Evolutionary conservation across 2,329 filamentous ascomycete genomes (phyloP).

Genomic region (Basipetospora chlamydospora): DNA sequence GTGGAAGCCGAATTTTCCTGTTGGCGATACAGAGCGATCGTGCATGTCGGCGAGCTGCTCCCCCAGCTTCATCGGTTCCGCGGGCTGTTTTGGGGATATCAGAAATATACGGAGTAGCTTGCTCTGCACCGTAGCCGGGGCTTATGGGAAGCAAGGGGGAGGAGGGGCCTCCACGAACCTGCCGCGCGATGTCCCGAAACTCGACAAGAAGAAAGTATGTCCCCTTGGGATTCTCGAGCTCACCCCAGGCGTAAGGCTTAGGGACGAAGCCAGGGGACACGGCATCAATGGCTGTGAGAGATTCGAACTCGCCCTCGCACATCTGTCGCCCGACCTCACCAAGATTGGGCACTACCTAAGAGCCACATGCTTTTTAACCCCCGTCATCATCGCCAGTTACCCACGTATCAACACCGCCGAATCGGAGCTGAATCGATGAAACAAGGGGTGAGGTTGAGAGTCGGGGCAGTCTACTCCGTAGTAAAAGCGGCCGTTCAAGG

Average conservation of each 20-base stretch:
- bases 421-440: too few relatives aligned
- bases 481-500: too few relatives aligned
- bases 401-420: too few relatives aligned
- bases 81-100: background rate
- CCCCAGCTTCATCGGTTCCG: background rate
- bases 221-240: slow-evolving; percentile 5
- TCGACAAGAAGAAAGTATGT: slow-evolving; percentile 11
- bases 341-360: background rate
- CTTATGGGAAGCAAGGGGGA: too few relatives aligned
- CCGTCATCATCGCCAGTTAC: too few relatives aligned
- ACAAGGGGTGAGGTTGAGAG: too few relatives aligned
- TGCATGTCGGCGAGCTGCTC: background rate
- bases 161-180: background rate
- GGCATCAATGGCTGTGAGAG: slow-evolving; percentile 9
- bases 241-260: slow-evolving; percentile 9
- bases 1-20: slow-evolving; percentile 16
- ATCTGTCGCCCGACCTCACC: background rate
- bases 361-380: background rate
- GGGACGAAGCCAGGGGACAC: slow-evolving; percentile 8
- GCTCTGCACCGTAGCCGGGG: too few relatives aligned
- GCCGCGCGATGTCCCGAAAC: background rate
- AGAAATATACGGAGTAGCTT: too few relatives aligned
- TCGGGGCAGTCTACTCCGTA: too few relatives aligned
- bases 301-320: slow-evolving; percentile 15
- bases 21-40: slow-evolving; percentile 10